Conservation (phyloP, 257 asterid genomes). For the Nicotiana tomentosiformis region DNA sequence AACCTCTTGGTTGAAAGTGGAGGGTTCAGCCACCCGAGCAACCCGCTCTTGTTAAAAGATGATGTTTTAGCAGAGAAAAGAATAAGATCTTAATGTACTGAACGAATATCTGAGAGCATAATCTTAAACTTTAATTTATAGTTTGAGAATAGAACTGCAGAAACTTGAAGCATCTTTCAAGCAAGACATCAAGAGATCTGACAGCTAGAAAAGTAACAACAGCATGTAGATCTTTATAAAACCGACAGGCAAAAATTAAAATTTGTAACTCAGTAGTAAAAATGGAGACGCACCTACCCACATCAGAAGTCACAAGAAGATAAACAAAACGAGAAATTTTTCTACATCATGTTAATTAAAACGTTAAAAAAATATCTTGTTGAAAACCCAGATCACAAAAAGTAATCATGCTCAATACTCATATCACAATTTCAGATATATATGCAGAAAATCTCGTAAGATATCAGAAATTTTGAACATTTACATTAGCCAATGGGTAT, state of each 20-base stretch:
- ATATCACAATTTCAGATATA: background rate
- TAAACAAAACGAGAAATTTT: background rate
- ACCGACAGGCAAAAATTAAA: background rate
- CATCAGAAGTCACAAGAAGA: background rate
- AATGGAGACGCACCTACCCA: background rate
- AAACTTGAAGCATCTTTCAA: background rate
- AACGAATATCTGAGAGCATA: background rate
- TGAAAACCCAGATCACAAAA: slow-evolving; percentile 1
- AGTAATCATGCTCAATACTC: background rate
- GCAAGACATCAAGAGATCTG: background rate
- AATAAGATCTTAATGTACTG: background rate
- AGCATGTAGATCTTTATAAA: background rate
- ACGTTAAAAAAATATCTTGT: background rate
- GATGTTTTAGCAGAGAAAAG: background rate
- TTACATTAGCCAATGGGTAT: background rate
- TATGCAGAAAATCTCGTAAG: background rate
- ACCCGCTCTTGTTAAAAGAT: background rate
- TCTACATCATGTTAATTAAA: background rate
- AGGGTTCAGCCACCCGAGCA: background rate
- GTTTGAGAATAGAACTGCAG: background rate
- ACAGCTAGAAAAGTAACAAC: background rate
- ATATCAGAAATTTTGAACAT: background rate
- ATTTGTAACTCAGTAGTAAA: background rate
- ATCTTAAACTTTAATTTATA: background rate
- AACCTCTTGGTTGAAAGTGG: background rate